Base-by-base conservation (phyloP, 2,329 filamentous ascomycete species). In the Tolypocladium guangdongense region DNA sequence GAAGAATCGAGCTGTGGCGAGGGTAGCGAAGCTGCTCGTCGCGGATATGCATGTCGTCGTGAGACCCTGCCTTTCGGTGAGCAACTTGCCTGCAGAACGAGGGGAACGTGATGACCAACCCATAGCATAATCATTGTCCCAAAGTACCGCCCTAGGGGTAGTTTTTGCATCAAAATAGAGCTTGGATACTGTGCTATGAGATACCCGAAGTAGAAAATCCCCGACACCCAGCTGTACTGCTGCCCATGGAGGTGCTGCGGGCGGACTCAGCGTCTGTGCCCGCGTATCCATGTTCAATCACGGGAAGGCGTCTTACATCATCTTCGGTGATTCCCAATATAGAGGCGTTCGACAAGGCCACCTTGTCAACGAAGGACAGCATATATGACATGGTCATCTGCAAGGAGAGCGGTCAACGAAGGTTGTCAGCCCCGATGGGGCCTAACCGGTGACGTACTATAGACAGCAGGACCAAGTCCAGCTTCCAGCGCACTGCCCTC, bases 201-300 rank as follows among this genome's bases (percentile, higher is more conserved):
- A 20, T 52, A 55, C 7, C 55, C 57, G 12, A 58, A 54, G 45
- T 54, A 57, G 10, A 57, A 54, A 32, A 58, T 57, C 53, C 7
- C 47, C 52, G 18, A 56, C 54, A 43, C 54, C 56, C 54, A 57
- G 36, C 52, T 56, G 35, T 57, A 57, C 24, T 56, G 47, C 33
- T 57, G 54, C 7, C 54, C 54, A 11, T 41, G 33, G 6, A 56
- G 54, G 5, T 54, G 36, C 45, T 50, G 30, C 30, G 5, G 30
- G 30, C 30, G 7, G 8, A 32, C 10, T 32, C 8, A 32, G 30
- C 30, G 7, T 7, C 30, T 11, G 30, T 30, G 30, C 30, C 30
- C 8, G 1, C 8, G 30, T 30, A 7, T 30, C 30, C 6, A 7
- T 7, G 7, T 30, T 3, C 30, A 32, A 11, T 32, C 8, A 32